Base-by-base conservation (phyloP, 768 basidiomycete species). In the Neoboletus magnificus region DNA sequence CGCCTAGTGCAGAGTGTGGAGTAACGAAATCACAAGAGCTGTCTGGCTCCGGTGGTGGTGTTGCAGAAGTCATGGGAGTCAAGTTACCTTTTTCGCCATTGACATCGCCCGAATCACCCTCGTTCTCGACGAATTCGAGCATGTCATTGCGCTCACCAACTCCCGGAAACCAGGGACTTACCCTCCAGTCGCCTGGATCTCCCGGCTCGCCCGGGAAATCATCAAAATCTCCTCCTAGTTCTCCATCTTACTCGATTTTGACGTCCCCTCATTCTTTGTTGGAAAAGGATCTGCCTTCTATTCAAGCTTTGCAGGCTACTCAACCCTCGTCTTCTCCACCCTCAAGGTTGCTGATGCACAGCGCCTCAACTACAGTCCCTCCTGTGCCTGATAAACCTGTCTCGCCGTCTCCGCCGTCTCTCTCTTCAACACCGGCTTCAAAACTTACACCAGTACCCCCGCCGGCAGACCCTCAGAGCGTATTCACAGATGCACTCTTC, bases 401-500 rank as follows among this genome's bases (percentile, higher is more conserved):
- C 16, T 57, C 65, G 29, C 50, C 66, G 8, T 41, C 62, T 41
- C 32, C 61, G 4, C 55, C 57, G 20, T 50, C 65, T 29, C 48
- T 58, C 36, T 55, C 58, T 57, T 56, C 59, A 64, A 71, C 69
- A 63, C 53, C 68, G 13, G 32, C 56, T 25, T 60, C 64, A 69
- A 74, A 69, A 68, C 46, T 65, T 27, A 48, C 60, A 6, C 58
- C 61, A 22, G 52, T 54, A 30, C 47, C 62, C 13, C 32, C 55
- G 1, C 53, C 40, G 22, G 43, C 57, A 33, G 70, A 68, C 22
- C 57, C 72, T n/a, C 66, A 76, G 45, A 72, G 73, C 42, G 62
- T 86, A 27, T 73, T 76, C 46, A 71, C 76, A 51, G 85, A 87
- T 64, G 83, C 86, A 13, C 67, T 89, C 41, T 88, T 81, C 71